These are phyloP conservation scores for Ascocoryne sarcoides DNA, from an alignment of 2,329 filamentous ascomycete species.

Conservation along the genomic window DNA sequence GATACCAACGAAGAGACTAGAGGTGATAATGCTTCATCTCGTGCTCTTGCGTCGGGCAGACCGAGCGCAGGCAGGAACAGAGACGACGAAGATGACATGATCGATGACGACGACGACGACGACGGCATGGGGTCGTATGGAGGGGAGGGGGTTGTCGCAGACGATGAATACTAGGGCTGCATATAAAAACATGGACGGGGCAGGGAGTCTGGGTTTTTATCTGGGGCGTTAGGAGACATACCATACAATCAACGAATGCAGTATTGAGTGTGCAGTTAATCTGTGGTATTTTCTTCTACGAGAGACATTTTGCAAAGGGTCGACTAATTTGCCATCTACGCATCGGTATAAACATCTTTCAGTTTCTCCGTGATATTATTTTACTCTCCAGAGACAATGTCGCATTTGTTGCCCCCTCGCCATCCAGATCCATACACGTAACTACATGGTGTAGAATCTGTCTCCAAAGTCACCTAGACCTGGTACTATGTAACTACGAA, in stretches of 20 bases:
- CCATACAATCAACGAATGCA: no score
- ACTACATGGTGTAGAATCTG: conserved; percentile 83
- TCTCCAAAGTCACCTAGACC: conserved; percentile 94
- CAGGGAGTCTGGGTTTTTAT: conserved; percentile 10
- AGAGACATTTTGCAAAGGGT: not conserved
- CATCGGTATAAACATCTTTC: not conserved
- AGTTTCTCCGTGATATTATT: not conserved
- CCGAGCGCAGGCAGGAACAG: conserved; percentile 13
- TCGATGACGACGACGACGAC: conserved; percentile 31
- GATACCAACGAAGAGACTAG: conserved; percentile 38
- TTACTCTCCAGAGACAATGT: not conserved
- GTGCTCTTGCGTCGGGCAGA: conserved; percentile 14
- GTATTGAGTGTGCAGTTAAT: no score
- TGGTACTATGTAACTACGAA: conserved; percentile 79
- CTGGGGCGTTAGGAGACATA: conserved; percentile 10
- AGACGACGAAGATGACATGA: conserved; percentile 28
- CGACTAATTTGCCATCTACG: not conserved
- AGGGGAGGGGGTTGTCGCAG: conserved; percentile 43
- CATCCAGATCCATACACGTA: not conserved
- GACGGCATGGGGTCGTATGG: conserved; percentile 44
- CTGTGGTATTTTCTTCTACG: no score
- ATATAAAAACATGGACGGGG: conserved; percentile 2
- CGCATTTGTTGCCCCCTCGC: not conserved
- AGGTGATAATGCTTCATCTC: conserved; percentile 17
- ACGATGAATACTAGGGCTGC: conserved; percentile 46